Conservation (phyloP, 2,329 filamentous ascomycete genomes). For the Pyrenophora teres region DNA sequence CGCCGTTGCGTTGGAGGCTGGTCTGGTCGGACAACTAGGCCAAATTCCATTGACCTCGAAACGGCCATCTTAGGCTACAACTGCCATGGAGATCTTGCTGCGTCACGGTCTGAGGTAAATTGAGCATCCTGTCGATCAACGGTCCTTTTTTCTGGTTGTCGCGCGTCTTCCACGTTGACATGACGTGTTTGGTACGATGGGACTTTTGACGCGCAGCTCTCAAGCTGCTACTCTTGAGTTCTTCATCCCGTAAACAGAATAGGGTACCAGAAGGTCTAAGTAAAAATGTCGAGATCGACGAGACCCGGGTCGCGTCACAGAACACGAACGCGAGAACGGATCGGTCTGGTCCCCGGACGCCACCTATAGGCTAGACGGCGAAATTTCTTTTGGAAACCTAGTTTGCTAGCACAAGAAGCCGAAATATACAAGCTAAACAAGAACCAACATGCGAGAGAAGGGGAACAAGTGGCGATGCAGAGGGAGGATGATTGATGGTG, state of each 20-base stretch:
- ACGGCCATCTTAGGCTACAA: neutral
- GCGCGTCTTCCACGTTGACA: no score
- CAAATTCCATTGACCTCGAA: constrained; percentile 5
- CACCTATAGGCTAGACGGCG: neutral
- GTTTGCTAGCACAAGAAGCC: neutral
- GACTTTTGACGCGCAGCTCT: no score
- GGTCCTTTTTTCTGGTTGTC: neutral
- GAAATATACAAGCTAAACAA: neutral
- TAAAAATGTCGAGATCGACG: neutral
- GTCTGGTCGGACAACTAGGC: neutral
- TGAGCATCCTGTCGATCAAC: no score
- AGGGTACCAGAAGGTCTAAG: neutral
- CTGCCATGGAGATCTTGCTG: neutral
- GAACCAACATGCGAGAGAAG: neutral
- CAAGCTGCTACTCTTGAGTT: no score
- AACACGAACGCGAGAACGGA: neutral
- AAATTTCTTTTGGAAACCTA: neutral
- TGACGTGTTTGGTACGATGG: no score
- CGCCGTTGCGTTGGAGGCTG: constrained; percentile 4
- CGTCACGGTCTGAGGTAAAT: no score
- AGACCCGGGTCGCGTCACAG: neutral
- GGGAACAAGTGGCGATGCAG: neutral
- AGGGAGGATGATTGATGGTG: neutral
- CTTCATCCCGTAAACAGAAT: neutral
- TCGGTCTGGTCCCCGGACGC: neutral